Evolutionary conservation across 2,329 filamentous ascomycete genomes (phyloP), one percentile per base, ranked within the genome.

Genomic region (Colletotrichum sp.): DNA sequence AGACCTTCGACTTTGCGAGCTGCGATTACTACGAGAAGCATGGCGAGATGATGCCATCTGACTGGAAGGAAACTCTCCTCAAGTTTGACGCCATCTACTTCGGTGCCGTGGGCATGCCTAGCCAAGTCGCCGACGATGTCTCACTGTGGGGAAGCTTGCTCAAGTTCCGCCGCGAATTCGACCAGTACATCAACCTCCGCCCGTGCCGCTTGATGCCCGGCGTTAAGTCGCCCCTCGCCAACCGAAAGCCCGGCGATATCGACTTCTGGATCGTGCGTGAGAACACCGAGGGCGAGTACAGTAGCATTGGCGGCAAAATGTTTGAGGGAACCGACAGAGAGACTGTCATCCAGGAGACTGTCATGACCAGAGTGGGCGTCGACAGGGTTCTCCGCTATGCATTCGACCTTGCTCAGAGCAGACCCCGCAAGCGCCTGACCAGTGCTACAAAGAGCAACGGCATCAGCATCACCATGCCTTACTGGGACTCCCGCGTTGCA

Each of bases 251-350:
- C 0, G 89, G 90, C 1, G 89, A 92, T 68, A 76, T 93, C 0
- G 90, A 93, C 83, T 93, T 92, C 91, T 90, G 93, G 12, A 93
- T 93, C 70, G 85, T 93, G 55, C 90, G 92, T 28, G 92, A 93
- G 83, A 93, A 93, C 82, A 92, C 90, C 30, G 92, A 93, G 78
- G 92, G 92, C 68, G 92, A 93, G 79, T 93, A 93, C 77, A 90
- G 91, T 1, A 92, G 92, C 0, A 91, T 93, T 74, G 92, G 92
- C 2, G 92, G 92, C 0, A 88, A 91, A 0, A 92, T 91, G 0
- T 92, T 93, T 82, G 83, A 85, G 3, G 89, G 91, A 10, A 85
- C 88, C 71, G 86, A 89, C 0, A 93, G 91, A 90, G 91, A 93
- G 80, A 87, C 85, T 0, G 90, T 91, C 2, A 93, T 92, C 2